A percentile compares a stretch with the other conserved stretches of the same genome.
Evolutionary conservation across 2,329 filamentous ascomycete species (phyloP).

Genomic region (Trichoderma sp.): DNA sequence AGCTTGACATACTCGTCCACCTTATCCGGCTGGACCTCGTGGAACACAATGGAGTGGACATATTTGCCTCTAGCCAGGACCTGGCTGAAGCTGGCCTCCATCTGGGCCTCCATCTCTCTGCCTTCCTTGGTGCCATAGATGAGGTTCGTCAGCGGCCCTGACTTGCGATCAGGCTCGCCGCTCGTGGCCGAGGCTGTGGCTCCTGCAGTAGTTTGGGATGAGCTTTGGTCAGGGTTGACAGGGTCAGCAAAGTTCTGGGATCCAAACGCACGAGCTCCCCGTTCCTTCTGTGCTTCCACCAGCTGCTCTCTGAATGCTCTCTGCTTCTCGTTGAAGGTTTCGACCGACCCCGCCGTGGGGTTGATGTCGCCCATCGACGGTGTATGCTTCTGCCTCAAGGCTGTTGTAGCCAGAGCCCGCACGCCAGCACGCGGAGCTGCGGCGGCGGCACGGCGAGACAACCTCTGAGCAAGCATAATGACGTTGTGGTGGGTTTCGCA

Average conservation of each 20-base stretch:
- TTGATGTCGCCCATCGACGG: constrained; percentile 86
- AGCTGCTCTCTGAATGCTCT: constrained; percentile 82
- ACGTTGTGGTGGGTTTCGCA: constrained; percentile 24
- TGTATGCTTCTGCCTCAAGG: constrained; percentile 43
- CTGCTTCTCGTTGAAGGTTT: constrained; percentile 78
- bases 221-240: constrained; percentile 39
- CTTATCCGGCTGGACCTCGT: constrained; percentile 92
- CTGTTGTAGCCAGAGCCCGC: constrained; percentile 58
- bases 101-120: constrained; percentile 88
- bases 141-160: constrained; percentile 74
- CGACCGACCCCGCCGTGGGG: constrained; percentile 60
- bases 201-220: constrained; percentile 37
- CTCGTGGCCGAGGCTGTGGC: constrained; percentile 54
- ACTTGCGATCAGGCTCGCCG: constrained; percentile 61
- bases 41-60: constrained; percentile 95
- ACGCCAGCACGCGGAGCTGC: constrained; percentile 46
- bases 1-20: constrained; percentile 92
- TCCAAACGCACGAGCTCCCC: constrained; percentile 74
- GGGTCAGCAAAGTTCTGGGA: constrained; percentile 42
- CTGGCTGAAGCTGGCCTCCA: constrained; percentile 93
- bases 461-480: constrained; percentile 50
- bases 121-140: constrained; percentile 98
- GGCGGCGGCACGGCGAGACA: constrained; percentile 45
- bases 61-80: constrained; percentile 95
- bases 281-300: constrained; percentile 72